Conservation (phyloP, 176 grass and related monocot genomes). For the Luzula sylvatica region DNA sequence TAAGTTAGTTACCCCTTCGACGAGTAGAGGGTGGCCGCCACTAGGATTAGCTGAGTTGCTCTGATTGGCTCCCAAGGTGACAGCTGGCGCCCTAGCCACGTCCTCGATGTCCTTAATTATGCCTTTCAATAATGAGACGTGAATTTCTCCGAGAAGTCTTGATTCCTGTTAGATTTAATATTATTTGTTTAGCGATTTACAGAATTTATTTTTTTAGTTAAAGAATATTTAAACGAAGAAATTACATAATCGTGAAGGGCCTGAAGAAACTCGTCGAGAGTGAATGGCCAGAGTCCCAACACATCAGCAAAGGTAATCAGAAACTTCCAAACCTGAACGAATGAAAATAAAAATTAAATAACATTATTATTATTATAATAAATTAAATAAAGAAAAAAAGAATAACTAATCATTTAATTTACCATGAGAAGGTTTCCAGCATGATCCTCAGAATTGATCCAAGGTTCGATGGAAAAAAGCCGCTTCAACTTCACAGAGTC, state of each 20-base stretch:
- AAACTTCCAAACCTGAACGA: slow-evolving; percentile 87
- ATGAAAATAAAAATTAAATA: not conserved
- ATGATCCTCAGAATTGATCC: slow-evolving; percentile 67
- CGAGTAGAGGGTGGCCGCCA: slow-evolving; percentile 74
- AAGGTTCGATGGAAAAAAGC: slow-evolving; percentile 66
- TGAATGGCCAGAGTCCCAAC: slow-evolving; percentile 77
- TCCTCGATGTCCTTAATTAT: slow-evolving; percentile 97
- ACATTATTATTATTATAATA: not conserved
- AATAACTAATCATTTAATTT: slow-evolving; percentile 23
- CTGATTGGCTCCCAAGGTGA: slow-evolving; percentile 60
- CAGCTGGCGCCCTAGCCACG: slow-evolving; percentile 68
- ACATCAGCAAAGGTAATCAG: slow-evolving; percentile 85
- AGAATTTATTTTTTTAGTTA: not conserved
- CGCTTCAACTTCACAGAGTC: slow-evolving; percentile 48
- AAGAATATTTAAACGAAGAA: slow-evolving; percentile 17
- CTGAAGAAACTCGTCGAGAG: slow-evolving; percentile 93
- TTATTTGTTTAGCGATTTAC: not conserved
- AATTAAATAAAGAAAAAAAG: not conserved
- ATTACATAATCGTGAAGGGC: slow-evolving; percentile 99
- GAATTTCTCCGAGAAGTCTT: slow-evolving; percentile 71
- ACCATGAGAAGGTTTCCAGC: slow-evolving; percentile 96
- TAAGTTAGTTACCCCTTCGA: slow-evolving; percentile 58
- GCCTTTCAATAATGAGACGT: slow-evolving; percentile 71
- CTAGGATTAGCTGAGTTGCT: slow-evolving; percentile 50
- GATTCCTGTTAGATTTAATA: slow-evolving; percentile 56